These are phyloP conservation scores for Hypomontagnella monticulosa DNA, from an alignment of 495 filamentous ascomycete species.

Conservation along the genomic window DNA sequence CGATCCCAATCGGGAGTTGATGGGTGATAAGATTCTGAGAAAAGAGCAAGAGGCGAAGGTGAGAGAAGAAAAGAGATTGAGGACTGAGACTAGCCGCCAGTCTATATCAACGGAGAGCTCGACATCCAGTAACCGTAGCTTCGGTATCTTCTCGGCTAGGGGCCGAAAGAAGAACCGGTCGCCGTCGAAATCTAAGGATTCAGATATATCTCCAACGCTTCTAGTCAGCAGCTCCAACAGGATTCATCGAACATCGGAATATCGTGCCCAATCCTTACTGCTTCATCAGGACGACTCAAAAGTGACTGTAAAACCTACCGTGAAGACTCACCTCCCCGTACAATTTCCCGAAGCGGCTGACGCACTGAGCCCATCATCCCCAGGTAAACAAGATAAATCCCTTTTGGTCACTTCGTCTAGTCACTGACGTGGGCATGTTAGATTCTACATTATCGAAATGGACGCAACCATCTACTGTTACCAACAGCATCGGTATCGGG, in stretches of 20 bases:
- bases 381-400: slow-evolving; percentile 29
- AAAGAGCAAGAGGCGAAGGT: slow-evolving; percentile 49
- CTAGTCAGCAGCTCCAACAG: slow-evolving; percentile 3
- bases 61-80: slow-evolving; percentile 46
- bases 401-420: background rate
- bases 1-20: slow-evolving; percentile 55
- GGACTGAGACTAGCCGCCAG: slow-evolving; percentile 38
- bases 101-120: slow-evolving; percentile 52
- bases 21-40: slow-evolving; percentile 55
- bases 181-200: slow-evolving; percentile 26
- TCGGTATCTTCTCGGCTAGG: slow-evolving; percentile 47
- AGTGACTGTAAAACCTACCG: slow-evolving; percentile 24
- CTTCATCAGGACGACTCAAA: slow-evolving; percentile 29
- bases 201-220: background rate
- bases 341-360: slow-evolving; percentile 34
- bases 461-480: slow-evolving; percentile 49
- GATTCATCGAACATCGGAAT: slow-evolving; percentile 28
- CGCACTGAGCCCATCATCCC: slow-evolving; percentile 35
- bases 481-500: slow-evolving; percentile 43
- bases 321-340: slow-evolving; percentile 30
- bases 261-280: slow-evolving; percentile 37
- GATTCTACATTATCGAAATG: slow-evolving; percentile 56
- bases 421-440: slow-evolving; percentile 30
- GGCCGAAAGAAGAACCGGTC: slow-evolving; percentile 39
- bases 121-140: slow-evolving; percentile 45